Base-by-base conservation (phyloP, 1,139 yeast species). In the Yamadazyma dushanensis region DNA sequence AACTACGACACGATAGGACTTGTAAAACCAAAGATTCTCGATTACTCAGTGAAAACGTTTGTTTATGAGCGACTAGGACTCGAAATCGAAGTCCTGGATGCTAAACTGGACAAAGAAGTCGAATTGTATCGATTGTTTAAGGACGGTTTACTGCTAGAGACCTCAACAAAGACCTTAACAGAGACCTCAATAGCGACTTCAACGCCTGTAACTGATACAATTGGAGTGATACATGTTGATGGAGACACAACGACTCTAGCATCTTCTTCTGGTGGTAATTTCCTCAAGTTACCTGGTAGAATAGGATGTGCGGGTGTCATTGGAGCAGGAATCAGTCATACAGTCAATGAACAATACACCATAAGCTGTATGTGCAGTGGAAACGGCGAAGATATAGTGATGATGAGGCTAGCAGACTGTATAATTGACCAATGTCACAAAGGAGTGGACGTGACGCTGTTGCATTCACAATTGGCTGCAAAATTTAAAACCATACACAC, bases 231-330 rank as follows among this genome's bases (percentile, higher is more conserved):
- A 1, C 49, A 53, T 23, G 37, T 50, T 7, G 16, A 39, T 30
- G 34, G 43, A 3, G 28, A 30, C n/a, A 28, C 21, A 2, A 56
- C 66, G 0, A 48, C 50, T 0, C 37, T 66, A 1, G 71, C 65
- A 0, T 51, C 73, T 1, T 73, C 80, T 1, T 73, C 79, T 0
- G 82, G 82, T 2, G 82, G 82, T 0, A 71, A 72, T 40, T 61
- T 71, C 40, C 66, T 73, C 47, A 73, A 75, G 43, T 41, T 63
- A 1, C 73, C 74, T 0, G 78, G 79, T 0, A 46, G 82, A 36
- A 57, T 74, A 3, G 80, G 81, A 5, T 75, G 80, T 54, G 78
- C 81, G 16, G 80, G 74, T 0, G 45, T 73, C 0, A 47, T 66
- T 1, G 80, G 81, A 1, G 59, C 73, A 3, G 73, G 74, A 0